These are phyloP conservation scores for Citrus australasica DNA, from an alignment of 345 rosid genomes.

Conservation along the genomic window DNA sequence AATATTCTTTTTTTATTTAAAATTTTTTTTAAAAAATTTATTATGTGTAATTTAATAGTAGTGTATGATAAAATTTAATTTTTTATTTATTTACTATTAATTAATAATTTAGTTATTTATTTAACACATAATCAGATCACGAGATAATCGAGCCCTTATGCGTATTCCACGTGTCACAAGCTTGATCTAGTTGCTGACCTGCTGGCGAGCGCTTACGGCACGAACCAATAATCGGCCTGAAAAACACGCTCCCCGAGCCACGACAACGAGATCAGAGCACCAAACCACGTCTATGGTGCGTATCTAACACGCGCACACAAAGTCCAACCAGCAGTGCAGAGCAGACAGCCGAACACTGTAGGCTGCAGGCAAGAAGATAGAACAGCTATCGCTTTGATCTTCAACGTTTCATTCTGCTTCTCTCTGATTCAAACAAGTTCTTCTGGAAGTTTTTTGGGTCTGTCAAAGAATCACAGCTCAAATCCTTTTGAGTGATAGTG, in stretches of 20 bases:
- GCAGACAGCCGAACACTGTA: background rate
- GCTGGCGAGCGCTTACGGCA: background rate
- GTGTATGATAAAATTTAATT: too few species aligned
- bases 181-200: background rate
- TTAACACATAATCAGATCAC: too few species aligned
- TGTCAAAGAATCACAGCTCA: background rate
- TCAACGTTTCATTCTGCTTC: background rate
- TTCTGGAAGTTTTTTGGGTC: background rate
- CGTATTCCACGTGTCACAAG: background rate
- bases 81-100: too few species aligned
- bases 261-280: background rate
- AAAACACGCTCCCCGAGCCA: background rate
- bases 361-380: background rate
- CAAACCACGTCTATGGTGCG: background rate
- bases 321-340: background rate
- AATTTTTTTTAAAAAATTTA: too few species aligned
- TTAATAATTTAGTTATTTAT: too few species aligned
- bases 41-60: fast-evolving
- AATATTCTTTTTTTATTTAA: too few species aligned
- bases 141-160: too few species aligned
- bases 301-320: background rate
- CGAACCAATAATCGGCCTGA: background rate
- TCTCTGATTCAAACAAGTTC: background rate
- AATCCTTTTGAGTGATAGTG: background rate
- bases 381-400: background rate